A percentile compares a stretch with the other conserved stretches of the same genome.
phyloP scores from a whole-genome alignment of 306 rosid genomes.

The Quercus dentata region DNA sequence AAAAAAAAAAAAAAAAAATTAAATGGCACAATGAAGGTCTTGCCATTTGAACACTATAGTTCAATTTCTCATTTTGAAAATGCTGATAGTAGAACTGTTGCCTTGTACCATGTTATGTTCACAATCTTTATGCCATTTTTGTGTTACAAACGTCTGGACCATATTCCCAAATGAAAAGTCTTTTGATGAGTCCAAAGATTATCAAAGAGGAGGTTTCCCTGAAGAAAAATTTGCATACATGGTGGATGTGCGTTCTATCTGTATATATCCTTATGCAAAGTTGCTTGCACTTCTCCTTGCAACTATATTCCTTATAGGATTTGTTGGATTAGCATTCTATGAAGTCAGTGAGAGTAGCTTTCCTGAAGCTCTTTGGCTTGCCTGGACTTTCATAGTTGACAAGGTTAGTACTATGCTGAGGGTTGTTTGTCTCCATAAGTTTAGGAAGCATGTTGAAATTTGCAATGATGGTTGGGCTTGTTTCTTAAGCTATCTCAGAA shows the following conservation, averaged over 20 bases:
- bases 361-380: too few relatives aligned
- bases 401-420: constrained; percentile 91
- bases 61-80: constrained; percentile 27
- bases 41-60: constrained; percentile 19
- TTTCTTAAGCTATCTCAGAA: constrained; percentile 95
- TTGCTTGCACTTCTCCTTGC: too few relatives aligned
- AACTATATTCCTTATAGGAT: too few relatives aligned
- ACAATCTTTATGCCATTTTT: constrained; percentile 19
- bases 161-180: constrained; percentile 35
- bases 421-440: constrained; percentile 88
- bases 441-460: constrained; percentile 98
- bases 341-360: too few relatives aligned
- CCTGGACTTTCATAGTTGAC: constrained; percentile 21
- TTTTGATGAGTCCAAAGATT: too few relatives aligned
- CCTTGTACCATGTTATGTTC: constrained; percentile 60
- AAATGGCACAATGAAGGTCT: constrained; percentile 10
- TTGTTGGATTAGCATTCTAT: too few relatives aligned
- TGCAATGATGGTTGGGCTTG: constrained; percentile 99
- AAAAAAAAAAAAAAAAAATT: too few relatives aligned
- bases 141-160: constrained; percentile 82
- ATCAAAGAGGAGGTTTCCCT: too few relatives aligned
- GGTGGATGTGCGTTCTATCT: too few relatives aligned
- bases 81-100: constrained; percentile 60
- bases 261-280: too few relatives aligned
- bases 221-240: too few relatives aligned